Evolutionary conservation across 345 rosid species (phyloP).

Genomic region (Eucalyptus curtisii): DNA sequence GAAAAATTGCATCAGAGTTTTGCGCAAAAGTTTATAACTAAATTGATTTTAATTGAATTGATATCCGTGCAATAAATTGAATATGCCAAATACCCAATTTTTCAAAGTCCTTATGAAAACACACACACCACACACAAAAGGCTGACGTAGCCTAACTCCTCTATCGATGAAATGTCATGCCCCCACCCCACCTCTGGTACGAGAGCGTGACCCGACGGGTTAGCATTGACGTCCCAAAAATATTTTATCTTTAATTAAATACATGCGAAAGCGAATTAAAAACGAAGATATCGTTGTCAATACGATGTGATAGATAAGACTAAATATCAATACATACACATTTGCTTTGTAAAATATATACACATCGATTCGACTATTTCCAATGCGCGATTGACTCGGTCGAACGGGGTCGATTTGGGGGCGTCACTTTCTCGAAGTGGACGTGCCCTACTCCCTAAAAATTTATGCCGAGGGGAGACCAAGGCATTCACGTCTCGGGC

Average conservation of each 20-base stretch:
- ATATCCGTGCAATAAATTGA: rapidly evolving
- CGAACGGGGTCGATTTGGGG: background rate
- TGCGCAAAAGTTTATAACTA: background rate
- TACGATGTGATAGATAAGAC: background rate
- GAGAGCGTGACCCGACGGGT: rapidly evolving
- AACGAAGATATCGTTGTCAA: rapidly evolving
- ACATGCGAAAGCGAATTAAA: rapidly evolving
- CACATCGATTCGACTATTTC: background rate
- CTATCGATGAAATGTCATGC: too few relatives aligned
- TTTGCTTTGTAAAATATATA: background rate
- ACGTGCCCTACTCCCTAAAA: background rate
- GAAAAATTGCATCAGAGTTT: background rate
- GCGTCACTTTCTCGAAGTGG: background rate
- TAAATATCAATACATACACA: background rate
- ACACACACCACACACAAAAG: rapidly evolving
- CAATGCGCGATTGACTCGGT: background rate
- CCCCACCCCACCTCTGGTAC: rapidly evolving
- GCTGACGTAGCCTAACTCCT: rapidly evolving
- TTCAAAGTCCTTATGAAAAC: background rate
- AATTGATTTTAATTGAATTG: background rate
- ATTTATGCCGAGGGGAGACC: background rate
- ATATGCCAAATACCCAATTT: background rate
- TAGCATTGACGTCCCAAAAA: rapidly evolving
- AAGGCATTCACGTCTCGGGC: background rate
- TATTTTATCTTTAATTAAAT: rapidly evolving